Evolutionary conservation across 2,329 filamentous ascomycete species (phyloP).

Genomic region (Colletotrichum neosansevieriae): DNA sequence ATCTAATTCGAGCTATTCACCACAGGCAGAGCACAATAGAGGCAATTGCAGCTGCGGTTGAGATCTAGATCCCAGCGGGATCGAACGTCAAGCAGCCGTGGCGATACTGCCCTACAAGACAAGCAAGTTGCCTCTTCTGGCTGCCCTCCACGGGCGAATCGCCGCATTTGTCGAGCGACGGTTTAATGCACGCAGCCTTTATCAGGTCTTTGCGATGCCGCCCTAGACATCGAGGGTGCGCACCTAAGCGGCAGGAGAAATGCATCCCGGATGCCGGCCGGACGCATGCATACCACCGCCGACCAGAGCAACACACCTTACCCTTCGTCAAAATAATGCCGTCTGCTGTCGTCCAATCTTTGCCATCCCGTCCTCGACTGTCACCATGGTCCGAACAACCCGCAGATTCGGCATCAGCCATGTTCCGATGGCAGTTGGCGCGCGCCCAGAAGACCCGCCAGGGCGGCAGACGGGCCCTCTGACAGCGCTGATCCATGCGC

Average conservation of each 20-base stretch:
- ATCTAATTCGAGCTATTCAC: too few species aligned
- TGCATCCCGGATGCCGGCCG: background rate
- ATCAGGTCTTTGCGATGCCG: slow-evolving; percentile 8
- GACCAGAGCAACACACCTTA: background rate
- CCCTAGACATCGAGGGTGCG: background rate
- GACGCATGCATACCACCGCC: background rate
- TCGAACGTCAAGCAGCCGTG: background rate
- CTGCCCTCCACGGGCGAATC: background rate
- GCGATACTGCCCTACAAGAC: background rate
- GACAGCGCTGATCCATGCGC: background rate
- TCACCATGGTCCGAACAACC: background rate
- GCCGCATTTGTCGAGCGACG: slow-evolving; percentile 1
- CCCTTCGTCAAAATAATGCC: background rate
- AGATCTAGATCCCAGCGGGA: background rate
- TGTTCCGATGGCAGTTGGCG: slow-evolving; percentile 2
- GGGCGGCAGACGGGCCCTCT: background rate
- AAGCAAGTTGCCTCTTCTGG: background rate
- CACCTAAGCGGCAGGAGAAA: background rate
- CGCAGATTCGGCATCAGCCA: slow-evolving; percentile 8
- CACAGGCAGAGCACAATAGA: background rate
- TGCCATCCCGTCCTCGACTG: background rate
- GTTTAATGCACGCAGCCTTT: slow-evolving; percentile 1
- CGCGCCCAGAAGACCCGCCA: background rate
- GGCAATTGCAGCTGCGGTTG: background rate
- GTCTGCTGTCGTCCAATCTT: slow-evolving; percentile 18